Evolutionary conservation across 768 basidiomycete species (phyloP), one percentile per base, ranked within the genome.

Genomic region (Crassisporium funariophilum): DNA sequence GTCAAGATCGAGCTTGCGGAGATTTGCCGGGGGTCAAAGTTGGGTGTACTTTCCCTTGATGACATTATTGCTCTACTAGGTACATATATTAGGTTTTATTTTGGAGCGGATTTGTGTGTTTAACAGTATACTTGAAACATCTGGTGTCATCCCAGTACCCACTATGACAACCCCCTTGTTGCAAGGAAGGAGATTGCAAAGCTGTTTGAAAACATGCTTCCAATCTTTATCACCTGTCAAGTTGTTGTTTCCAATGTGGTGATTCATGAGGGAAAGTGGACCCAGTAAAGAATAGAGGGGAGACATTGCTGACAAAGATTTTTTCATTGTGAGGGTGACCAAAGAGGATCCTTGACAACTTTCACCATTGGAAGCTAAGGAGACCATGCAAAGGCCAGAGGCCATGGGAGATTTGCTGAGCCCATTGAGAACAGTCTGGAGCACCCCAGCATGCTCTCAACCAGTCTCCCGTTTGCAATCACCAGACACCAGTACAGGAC

Each of bases 221-320:
- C 54, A 56, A 50, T 66, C 64, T 29, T 66, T 68, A 52, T 68
- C 61, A 8, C 49, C 48, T 0, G 65, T 68, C 0, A 68, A 41
- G 29, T 69, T 63, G 38, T 69, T 56, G 9, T 56, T 41, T 4
- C 68, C 67, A 34, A 65, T 56, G 6, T 42, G 47, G 2, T 60
- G 42, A 35, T 68, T 51, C 19, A 67, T 36, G 25, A 65, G 52
- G n/a, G 11, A 21, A 11, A 63, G 52, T 3, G 42, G 44, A n/a
- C 41, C 12, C 2, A 65, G 57, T 0, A 60, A 43, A 0, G 38
- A 15, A 41, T 57, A 58, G 7, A 63, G 58, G 10, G 51, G 51
- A 2, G 67, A 63, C 4, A 37, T 29, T 8, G 11, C 2, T 7
- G 35, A 13, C 9, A 58, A 53, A 12, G 9, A 20, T n/a, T 15